Evolutionary conservation across 1,284 basidiomycete genomes (phyloP), one percentile per base, ranked within the genome.

Genomic region (Earliella scabrosa): DNA sequence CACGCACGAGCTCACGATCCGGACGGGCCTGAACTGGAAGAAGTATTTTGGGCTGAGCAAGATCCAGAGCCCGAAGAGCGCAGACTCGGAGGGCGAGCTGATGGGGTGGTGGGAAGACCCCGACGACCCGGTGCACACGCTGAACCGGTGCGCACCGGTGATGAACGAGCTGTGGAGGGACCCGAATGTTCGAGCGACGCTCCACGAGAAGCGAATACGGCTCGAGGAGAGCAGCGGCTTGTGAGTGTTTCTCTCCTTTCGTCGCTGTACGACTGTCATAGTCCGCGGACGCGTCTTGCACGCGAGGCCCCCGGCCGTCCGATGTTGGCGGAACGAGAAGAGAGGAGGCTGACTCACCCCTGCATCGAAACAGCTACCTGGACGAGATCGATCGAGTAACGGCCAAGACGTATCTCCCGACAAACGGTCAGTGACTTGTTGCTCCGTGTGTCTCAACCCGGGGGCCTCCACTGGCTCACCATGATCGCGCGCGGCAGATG

Each of bases 81-180:
- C 81, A 29, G 82, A 86, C 66, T n/a, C n/a, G n/a, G 80, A 83
- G 21, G 85, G 85, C 50, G 87, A 89, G 71, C 80, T 90, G 48
- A 81, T 82, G 64, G 87, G 87, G 16, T 91, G 89, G 88, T 92
- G 89, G 89, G 89, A 90, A 70, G 88, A 92, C 74, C 88, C 87
- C 35, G 79, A 83, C 20, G 90, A 92, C 69, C 90, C 89, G 29
- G 88, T 90, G 49, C 88, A 91, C 68, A 70, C 81, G 45, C 73
- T 93, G 24, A 77, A 86, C 64, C 78, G 81, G 16, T 88, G 82
- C 68, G 80, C 82, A 9, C 77, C 79, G 45, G 75, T 77, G 44
- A 92, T 93, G 83, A 65, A 78, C 58, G 81, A 86, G 59, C 77
- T 93, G 39, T 93, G 90, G 90, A 75, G 77, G 62, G 90, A 92